Base-by-base conservation (phyloP, 768 basidiomycete species). In the Termitomyces eurrhizus region DNA sequence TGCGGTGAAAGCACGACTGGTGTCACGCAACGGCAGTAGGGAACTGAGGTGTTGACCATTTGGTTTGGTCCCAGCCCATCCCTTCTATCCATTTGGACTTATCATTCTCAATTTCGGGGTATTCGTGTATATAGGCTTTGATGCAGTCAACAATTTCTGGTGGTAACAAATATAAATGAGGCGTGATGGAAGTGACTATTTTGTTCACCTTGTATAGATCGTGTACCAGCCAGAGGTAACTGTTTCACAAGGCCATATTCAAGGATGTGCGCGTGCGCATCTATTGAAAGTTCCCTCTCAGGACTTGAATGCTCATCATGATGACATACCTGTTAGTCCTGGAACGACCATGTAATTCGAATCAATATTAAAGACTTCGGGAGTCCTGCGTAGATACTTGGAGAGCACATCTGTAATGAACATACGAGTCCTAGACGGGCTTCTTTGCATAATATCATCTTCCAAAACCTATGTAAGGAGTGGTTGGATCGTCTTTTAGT, bases 41-140 rank as follows among this genome's bases (percentile, higher is more conserved):
- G 64, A 93, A 95, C 26, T 77, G 69, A 9, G 76, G 71, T 12
- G 76, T 78, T 7, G 79, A 64, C 90, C 90, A 93, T 59, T 82
- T 79, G 1, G 90, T 96, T 72, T 98, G 94, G 68, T 98, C 92
- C 95, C 95, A 98, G 5, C 95, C 95, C 77, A 89, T 83, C 12
- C 93, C 95, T 65, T 87, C 77, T 45, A 97, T 83, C 92, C 93
- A 97, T 6, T 68, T 74, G 3, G 79, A 74, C 3, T 73, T 76
- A 66, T 90, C 81, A 3, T 78, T 68, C 1, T 75, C 69, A 7
- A 88, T 69, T 42, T 85, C 84, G 0, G 89, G 84, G 56, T 85
- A 83, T 0, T 78, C 71, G 4, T 75, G 67, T 58, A 93, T 81
- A 62, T 88, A 87, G 1, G 71, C 64, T 58, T 85, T 85, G 37